Base-by-base conservation (phyloP, 352 stramenopile species). In the Phytophthora syringae region DNA sequence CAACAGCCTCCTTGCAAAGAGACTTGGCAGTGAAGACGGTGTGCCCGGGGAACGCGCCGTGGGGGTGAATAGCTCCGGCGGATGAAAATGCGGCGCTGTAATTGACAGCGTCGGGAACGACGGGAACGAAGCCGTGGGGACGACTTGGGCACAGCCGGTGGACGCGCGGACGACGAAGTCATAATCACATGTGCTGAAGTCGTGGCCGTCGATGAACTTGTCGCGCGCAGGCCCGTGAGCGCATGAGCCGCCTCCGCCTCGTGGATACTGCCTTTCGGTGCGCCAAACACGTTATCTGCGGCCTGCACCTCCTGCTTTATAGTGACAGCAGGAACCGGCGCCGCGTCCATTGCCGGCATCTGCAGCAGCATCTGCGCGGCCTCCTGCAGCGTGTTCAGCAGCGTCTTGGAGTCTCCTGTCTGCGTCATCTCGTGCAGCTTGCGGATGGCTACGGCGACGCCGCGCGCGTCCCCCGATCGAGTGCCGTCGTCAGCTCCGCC, bases 211-310 rank as follows among this genome's bases (percentile, higher is more conserved):
- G 28, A 21, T 18, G 45, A 24, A n/a, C 20, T 49, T 18, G 67
- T 58, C 16, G 57, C 57, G n/a, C 84, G 82, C 16, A 93, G 63
- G 21, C 84, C 84, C 28, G 84, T 93, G 34, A 93, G 79, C 52
- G 84, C 84, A 58, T 93, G 82, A 4, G 84, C 84, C 4, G 84
- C 84, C 25, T 83, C 80, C 30, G 78, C 77, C 54, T 93, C 84
- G 62, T 91, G 82, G n/a, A 54, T 64, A 12, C 60, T 67, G 12
- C 36, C 67, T 1, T 74, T 76, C 21, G 43, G 32, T 15, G 30
- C n/a, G 11, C 22, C 32, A 21, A 36, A 43, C 5, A 59, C 54
- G 52, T 30, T 20, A 18, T 10, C 25, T 65, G 20, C 20, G 22
- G 39, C n/a, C 25, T 39, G 12, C 1, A 13, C 15, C 28, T 76